Evolutionary conservation across 169 alveolate species (phyloP).

Genomic region (Plasmodium sp.): DNA sequence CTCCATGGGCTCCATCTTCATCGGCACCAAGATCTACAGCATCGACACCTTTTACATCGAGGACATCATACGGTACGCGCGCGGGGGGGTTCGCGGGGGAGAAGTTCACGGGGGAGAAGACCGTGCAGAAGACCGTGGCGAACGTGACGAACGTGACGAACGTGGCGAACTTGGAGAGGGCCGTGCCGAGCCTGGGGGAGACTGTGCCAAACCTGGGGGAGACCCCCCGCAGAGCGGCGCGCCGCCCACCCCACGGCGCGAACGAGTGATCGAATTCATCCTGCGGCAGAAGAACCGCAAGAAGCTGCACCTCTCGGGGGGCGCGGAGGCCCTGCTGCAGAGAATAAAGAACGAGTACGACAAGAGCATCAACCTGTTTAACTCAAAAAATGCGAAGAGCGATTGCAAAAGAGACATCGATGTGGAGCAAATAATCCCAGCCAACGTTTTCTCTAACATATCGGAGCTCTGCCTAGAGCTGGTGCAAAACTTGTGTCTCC

Average conservation of each 20-base stretch:
- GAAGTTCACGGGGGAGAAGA: not conserved
- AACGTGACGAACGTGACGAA: too few relatives aligned
- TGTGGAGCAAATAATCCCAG: conserved; percentile 40
- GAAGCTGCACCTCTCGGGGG: not conserved
- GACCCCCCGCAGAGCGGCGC: not conserved
- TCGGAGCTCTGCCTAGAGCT: conserved; percentile 21
- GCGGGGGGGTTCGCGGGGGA: not conserved
- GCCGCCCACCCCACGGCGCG: not conserved
- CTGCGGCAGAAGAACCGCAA: conserved; percentile 14
- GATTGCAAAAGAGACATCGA: not conserved
- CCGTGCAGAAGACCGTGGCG: not conserved
- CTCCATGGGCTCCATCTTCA: conserved; percentile 4
- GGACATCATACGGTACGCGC: conserved; percentile 20
- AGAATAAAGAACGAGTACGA: conserved; percentile 42
- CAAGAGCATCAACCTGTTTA: conserved; percentile 10
- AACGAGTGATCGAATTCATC: conserved; percentile 33
- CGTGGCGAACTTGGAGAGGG: too few relatives aligned
- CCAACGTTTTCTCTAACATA: conserved; percentile 34
- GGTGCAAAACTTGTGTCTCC: conserved; percentile 27
- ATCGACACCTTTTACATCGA: conserved; percentile 40
- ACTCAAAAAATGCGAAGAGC: not conserved
- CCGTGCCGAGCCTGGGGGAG: not conserved
- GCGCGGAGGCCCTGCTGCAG: conserved; percentile 2
- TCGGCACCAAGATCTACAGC: conserved; percentile 32
- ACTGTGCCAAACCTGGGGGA: not conserved